Conservation (phyloP, 225 moss, liverwort and hornwort genomes). For the Marchantia polymorpha region DNA sequence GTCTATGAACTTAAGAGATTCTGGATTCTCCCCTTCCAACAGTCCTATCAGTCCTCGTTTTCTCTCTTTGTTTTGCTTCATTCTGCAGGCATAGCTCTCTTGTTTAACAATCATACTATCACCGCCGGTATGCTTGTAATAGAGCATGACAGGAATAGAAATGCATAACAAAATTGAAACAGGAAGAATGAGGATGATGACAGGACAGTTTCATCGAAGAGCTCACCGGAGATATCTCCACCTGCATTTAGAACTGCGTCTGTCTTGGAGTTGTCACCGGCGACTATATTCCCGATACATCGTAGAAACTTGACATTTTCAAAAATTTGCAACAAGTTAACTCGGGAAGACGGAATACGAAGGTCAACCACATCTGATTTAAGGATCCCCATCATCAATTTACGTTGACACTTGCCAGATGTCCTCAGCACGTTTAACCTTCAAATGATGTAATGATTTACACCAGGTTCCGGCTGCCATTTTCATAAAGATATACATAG, state of each 20-base stretch:
- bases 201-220: not conserved
- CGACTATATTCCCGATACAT: conserved; percentile 82
- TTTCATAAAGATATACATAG: too few species aligned
- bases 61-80: not conserved
- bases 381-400: too few species aligned
- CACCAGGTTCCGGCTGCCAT: too few species aligned
- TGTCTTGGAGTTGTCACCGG: conserved; percentile 79
- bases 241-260: conserved; percentile 80
- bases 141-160: not conserved
- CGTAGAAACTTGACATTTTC: conserved; percentile 55
- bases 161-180: not conserved
- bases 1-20: too few species aligned
- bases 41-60: too few species aligned
- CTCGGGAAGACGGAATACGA: not conserved
- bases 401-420: too few species aligned
- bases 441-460: too few species aligned
- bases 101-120: too few species aligned
- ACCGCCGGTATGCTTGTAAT: not conserved
- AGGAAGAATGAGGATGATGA: not conserved
- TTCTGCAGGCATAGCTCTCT: not conserved
- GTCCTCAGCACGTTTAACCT: too few species aligned
- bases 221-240: conserved; percentile 64
- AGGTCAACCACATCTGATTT: not conserved
- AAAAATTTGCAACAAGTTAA: not conserved
- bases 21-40: too few species aligned